Evolutionary conservation across 2,329 filamentous ascomycete species (phyloP).

Genomic region (Aspergillus jensenii): DNA sequence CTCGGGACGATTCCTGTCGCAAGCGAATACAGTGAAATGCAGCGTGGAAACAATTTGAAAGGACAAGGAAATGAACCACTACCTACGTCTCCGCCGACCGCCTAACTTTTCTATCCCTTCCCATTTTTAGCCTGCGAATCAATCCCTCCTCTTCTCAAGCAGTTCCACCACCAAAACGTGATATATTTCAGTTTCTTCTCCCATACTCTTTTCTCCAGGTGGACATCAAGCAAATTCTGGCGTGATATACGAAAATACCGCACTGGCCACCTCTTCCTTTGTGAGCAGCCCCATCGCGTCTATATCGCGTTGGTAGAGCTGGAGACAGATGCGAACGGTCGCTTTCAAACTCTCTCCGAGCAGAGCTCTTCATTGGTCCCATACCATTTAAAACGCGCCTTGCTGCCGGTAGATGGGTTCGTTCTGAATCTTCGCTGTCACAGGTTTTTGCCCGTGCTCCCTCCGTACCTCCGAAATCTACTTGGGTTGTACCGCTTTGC

Average conservation of each 20-base stretch:
- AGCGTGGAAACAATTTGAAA: neutral
- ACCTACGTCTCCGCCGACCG: neutral
- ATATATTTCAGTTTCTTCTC: neutral
- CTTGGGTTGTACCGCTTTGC: conserved; percentile 13
- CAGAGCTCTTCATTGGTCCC: neutral
- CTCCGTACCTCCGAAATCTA: neutral
- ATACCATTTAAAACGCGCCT: neutral
- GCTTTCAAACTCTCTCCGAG: conserved; percentile 2
- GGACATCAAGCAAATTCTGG: neutral
- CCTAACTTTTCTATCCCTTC: conserved; percentile 4
- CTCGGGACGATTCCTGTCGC: neutral
- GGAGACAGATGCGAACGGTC: conserved; percentile 8
- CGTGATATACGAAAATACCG: neutral
- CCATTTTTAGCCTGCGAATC: neutral
- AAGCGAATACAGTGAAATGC: neutral
- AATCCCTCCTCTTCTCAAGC: neutral
- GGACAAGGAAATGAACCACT: neutral
- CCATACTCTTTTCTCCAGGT: neutral
- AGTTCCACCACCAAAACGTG: neutral
- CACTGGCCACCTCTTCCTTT: conserved; percentile 6
- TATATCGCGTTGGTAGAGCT: conserved; percentile 17
- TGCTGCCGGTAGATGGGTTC: neutral
- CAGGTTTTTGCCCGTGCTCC: neutral
- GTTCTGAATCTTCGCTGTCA: neutral
- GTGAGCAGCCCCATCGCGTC: conserved; percentile 13